A percentile compares a stretch with the other conserved stretches of the same genome.
Evolutionary conservation across 139 green algal genomes (phyloP).

Genomic region (Micractinium sp.): DNA sequence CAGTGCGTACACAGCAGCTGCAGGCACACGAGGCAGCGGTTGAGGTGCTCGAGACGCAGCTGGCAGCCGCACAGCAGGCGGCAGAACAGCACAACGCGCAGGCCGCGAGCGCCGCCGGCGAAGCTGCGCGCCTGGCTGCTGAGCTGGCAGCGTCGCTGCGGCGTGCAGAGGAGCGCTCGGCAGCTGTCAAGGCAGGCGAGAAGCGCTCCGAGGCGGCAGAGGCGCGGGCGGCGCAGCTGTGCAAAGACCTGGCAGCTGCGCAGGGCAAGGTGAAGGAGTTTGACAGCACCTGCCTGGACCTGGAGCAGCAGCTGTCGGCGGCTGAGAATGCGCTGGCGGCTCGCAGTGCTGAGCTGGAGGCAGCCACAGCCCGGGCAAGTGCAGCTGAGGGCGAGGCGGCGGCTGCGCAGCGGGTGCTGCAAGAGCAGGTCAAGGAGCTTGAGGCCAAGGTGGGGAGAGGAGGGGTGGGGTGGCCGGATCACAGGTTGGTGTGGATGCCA

Average conservation of each 20-base stretch:
- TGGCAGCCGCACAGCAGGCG: not conserved
- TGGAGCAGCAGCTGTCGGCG: constrained; percentile 41
- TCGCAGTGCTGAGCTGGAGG: not conserved
- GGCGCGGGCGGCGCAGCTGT: not conserved
- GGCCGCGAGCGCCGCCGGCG: not conserved
- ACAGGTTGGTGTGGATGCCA: too few species aligned
- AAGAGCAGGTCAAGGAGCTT: not conserved
- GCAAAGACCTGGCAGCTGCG: not conserved
- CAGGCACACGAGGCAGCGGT: constrained; percentile 10
- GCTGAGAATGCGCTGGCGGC: constrained; percentile 20
- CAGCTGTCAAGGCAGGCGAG: constrained; percentile 20
- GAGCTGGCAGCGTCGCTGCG: not conserved
- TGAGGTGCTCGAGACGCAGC: not conserved
- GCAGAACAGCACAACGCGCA: not conserved
- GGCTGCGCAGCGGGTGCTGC: not conserved
- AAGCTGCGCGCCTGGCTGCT: not conserved
- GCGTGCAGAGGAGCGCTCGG: constrained; percentile 11
- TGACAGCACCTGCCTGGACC: constrained; percentile 22
- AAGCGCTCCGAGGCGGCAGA: not conserved
- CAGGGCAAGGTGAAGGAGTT: not conserved
- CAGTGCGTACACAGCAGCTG: constrained; percentile 29
- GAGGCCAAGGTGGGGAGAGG: constrained; percentile 14
- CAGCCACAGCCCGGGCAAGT: not conserved
- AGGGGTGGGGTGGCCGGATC: not conserved
- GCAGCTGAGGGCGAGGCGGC: not conserved